Percentiles rank a stretch among this genome's conserved stretches.
These are phyloP conservation scores for Colletotrichum tropicale DNA, from an alignment of 2,329 filamentous ascomycete species.

Conservation along the genomic window DNA sequence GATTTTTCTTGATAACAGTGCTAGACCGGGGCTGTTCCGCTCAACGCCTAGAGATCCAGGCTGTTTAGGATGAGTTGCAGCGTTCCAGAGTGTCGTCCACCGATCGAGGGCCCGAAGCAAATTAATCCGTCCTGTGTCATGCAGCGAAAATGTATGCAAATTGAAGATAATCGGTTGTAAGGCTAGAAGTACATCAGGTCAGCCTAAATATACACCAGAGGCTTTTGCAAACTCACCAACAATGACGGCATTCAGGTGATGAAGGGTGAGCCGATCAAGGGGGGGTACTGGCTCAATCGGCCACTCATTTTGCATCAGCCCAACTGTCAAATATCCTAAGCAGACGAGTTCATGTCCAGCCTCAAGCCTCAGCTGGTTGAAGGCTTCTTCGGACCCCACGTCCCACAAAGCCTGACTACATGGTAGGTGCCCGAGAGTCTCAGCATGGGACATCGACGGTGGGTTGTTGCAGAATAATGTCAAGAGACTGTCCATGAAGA, in stretches of 20 bases:
- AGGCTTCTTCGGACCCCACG: neutral
- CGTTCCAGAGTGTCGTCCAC: neutral
- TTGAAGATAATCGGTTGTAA: neutral
- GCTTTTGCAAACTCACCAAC: neutral
- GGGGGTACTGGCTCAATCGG: neutral
- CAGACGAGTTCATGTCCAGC: neutral
- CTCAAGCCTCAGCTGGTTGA: neutral
- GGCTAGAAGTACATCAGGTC: rapidly evolving
- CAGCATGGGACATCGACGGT: neutral
- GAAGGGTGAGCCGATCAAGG: neutral
- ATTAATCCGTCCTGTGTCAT: neutral
- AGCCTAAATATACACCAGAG: rapidly evolving
- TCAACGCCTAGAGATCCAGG: neutral
- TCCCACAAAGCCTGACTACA: neutral
- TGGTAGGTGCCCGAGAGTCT: neutral
- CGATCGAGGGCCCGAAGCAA: neutral
- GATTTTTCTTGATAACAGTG: neutral
- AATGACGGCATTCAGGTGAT: neutral
- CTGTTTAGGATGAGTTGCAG: neutral
- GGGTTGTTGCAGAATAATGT: neutral
- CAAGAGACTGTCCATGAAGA: neutral
- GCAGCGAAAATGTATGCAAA: neutral
- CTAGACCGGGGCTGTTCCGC: neutral
- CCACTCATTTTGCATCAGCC: neutral
- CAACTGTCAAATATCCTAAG: neutral